Conservation (phyloP, 352 stramenopile genomes). For the Phytophthora vignae region DNA sequence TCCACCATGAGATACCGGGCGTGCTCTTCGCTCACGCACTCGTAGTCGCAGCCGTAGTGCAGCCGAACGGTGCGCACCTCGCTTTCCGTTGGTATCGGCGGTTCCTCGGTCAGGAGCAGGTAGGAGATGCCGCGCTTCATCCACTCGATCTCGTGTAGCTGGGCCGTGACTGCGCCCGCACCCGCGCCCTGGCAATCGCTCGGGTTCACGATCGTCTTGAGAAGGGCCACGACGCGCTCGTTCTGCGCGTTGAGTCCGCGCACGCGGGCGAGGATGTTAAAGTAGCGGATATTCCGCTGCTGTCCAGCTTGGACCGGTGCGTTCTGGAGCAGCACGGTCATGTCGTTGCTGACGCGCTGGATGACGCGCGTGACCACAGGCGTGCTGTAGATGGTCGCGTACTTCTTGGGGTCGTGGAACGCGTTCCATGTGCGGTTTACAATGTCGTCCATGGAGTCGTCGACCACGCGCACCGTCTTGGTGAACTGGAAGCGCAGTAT, state of each 20-base stretch:
- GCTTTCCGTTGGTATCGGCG: not conserved
- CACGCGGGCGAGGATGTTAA: slow-evolving; percentile 51
- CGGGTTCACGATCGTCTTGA: slow-evolving; percentile 55
- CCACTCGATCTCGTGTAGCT: slow-evolving; percentile 51
- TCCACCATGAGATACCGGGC: slow-evolving; percentile 55
- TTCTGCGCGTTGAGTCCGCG: slow-evolving; percentile 35
- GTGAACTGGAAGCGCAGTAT: slow-evolving; percentile 57
- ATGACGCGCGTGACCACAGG: slow-evolving; percentile 47
- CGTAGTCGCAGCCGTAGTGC: slow-evolving; percentile 54
- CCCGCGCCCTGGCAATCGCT: slow-evolving; percentile 26
- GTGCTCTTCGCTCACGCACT: slow-evolving; percentile 53
- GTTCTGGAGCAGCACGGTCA: slow-evolving; percentile 54
- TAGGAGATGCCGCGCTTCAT: slow-evolving; percentile 59
- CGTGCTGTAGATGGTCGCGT: slow-evolving; percentile 54
- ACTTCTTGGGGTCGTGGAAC: slow-evolving; percentile 48
- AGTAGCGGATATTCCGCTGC: slow-evolving; percentile 47
- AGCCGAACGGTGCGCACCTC: slow-evolving; percentile 30
- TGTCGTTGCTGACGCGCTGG: slow-evolving; percentile 44
- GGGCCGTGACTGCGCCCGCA: slow-evolving; percentile 6
- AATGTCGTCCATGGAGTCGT: slow-evolving; percentile 52
- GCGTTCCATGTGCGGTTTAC: slow-evolving; percentile 50
- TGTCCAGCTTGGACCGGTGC: slow-evolving; percentile 37
- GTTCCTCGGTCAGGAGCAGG: slow-evolving; percentile 46
- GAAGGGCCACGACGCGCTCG: slow-evolving; percentile 47
- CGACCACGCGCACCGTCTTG: slow-evolving; percentile 43